A percentile compares a stretch with the other conserved stretches of the same genome.
Conservation (phyloP, 441 rosid genomes). For the Arabidopsis lyrata region DNA sequence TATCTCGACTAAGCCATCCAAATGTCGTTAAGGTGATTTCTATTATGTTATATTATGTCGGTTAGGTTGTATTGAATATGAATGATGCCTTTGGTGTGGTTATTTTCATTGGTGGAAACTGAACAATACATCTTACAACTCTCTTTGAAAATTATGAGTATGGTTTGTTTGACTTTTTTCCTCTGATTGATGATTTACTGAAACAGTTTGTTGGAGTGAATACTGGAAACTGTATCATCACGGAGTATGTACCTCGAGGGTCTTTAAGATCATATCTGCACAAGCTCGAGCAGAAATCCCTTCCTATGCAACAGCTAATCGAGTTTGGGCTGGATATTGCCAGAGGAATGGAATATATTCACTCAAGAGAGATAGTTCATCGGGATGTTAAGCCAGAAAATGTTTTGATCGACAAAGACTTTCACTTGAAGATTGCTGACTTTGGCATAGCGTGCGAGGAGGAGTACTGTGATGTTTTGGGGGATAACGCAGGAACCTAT, state of each 20-base stretch:
- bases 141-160: neutral
- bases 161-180: conserved; percentile 19
- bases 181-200: conserved; percentile 24
- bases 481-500: conserved; percentile 85
- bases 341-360: conserved; percentile 91
- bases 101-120: neutral
- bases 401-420: conserved; percentile 69
- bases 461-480: conserved; percentile 68
- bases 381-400: conserved; percentile 96
- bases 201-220: conserved; percentile 87
- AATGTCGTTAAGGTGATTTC: conserved; percentile 79
- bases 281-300: conserved; percentile 70
- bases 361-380: conserved; percentile 86
- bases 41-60: neutral
- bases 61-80: conserved; percentile 1
- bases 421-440: conserved; percentile 83
- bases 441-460: conserved; percentile 97
- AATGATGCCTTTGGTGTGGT: conserved; percentile 18
- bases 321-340: conserved; percentile 80
- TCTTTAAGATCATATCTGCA: conserved; percentile 89
- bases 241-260: conserved; percentile 84
- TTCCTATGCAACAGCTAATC: conserved; percentile 64
- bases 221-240: conserved; percentile 80
- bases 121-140: neutral
- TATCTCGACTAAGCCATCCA: conserved; percentile 74